phyloP scores from a whole-genome alignment of 768 basidiomycete species.

The Lactarius akahatsu region DNA sequence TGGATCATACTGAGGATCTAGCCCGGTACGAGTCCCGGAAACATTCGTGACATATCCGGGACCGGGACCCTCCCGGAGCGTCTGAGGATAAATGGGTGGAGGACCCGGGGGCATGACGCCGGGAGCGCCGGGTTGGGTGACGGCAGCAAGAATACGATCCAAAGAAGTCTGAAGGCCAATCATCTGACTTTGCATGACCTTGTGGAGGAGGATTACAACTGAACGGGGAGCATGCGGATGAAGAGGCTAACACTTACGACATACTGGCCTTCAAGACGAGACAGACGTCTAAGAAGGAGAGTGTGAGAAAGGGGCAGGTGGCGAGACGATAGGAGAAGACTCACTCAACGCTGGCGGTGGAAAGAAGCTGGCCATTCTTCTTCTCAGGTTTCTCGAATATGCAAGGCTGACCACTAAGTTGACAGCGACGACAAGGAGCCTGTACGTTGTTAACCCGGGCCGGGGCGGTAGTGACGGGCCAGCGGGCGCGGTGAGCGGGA shows the following conservation, averaged over 20 bases:
- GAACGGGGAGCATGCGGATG: conserved; percentile 16
- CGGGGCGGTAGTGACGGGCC: conserved; percentile 78
- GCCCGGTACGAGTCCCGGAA: conserved; percentile 31
- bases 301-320: conserved; percentile 20
- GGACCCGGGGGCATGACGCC: conserved; percentile 34
- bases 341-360: conserved; percentile 73
- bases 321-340: conserved; percentile 36
- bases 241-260: conserved; percentile 49
- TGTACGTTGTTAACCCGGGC: conserved; percentile 41
- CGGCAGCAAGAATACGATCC: conserved; percentile 73
- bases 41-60: conserved; percentile 30
- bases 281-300: conserved; percentile 57
- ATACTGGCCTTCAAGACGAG: conserved; percentile 84
- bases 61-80: conserved; percentile 28
- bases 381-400: conserved; percentile 92
- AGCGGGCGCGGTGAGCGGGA: conserved; percentile 47
- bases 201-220: not conserved
- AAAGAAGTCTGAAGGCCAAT: conserved; percentile 90
- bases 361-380: conserved; percentile 62
- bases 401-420: conserved; percentile 75
- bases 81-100: conserved; percentile 28
- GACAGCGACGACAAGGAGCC: conserved; percentile 90
- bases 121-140: conserved; percentile 40
- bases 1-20: conserved; percentile 36
- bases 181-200: conserved; percentile 94